Base-by-base conservation (phyloP, 2,329 filamentous ascomycete genomes). In the Colletotrichum zoysiae region DNA sequence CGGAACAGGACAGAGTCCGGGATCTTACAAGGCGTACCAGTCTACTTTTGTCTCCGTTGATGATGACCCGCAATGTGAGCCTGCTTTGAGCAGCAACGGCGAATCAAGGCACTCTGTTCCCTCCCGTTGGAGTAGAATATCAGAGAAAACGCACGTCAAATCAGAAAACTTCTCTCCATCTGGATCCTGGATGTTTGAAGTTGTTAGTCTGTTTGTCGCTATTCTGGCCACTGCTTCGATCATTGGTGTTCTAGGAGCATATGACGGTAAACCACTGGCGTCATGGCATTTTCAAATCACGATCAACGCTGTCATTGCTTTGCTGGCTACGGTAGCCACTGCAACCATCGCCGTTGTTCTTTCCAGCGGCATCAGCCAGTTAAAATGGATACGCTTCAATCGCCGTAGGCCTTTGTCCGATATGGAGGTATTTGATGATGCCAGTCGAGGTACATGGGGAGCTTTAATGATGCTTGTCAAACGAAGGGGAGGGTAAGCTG, bases 361-460 rank as follows among this genome's bases (percentile, higher is more conserved):
- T 5, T 78, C 78, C 42, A 78, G 77, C 20, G 78, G 79, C 0
- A 74, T 81, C 38, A 77, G 77, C 20, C 78, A 80, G 71, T 68
- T 80, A 7, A 80, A 81, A 53, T 80, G 78, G 79, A 78, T 80
- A 56, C 76, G 76, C 3, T 79, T 81, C 74, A 78, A 75, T 18
- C 74, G 76, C 7, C 70, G 74, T 35, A 75, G 75, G n/a, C 78
- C 78, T 3, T 63, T 81, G 18, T 73, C 76, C 1, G 78, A 80
- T 16, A 79, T 81, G 76, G 79, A 81, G 71, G 68, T 74, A 2
- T 79, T 79, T 46, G 79, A 81, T 51, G 78, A 81, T 23, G 79
- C 79, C 6, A 81, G 79, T 35, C 77, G 78, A 3, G 79, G 79
- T 1, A 77, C 77, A 0, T 75, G 76, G 73, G 79, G 79, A 1